Conservation (phyloP, 306 rosid genomes). For the Luffa aegyptiaca region DNA sequence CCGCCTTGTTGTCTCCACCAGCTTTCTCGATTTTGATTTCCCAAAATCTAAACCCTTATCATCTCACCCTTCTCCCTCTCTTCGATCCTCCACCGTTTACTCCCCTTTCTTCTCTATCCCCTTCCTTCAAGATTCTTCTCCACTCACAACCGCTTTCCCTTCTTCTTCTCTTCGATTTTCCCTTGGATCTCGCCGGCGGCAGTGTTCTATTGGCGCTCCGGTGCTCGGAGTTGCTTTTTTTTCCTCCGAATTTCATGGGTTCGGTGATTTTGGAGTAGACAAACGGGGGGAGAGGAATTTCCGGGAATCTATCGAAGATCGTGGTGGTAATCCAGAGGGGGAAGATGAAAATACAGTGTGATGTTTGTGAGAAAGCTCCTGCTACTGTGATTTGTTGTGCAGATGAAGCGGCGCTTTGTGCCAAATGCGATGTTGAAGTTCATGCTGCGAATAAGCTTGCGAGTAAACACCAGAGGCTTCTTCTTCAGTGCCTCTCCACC, state of each 20-base stretch:
- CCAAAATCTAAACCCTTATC: constrained; percentile 27
- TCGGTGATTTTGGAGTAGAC: neutral
- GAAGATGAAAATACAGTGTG: constrained; percentile 91
- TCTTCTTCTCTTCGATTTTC: neutral
- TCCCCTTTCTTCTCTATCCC: neutral
- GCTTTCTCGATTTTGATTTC: neutral
- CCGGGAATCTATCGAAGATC: neutral
- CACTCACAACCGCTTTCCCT: neutral
- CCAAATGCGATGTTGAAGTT: constrained; percentile 84
- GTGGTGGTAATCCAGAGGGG: neutral
- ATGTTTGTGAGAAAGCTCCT: constrained; percentile 92
- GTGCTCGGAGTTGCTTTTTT: neutral
- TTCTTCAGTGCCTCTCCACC: constrained; percentile 59
- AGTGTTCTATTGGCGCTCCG: neutral
- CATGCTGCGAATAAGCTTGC: constrained; percentile 98
- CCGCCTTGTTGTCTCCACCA: neutral
- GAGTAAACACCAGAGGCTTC: constrained; percentile 95
- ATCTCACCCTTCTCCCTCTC: neutral
- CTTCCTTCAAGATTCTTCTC: neutral
- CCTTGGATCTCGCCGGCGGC: neutral
- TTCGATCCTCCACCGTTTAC: constrained; percentile 25
- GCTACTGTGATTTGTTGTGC: constrained; percentile 94
- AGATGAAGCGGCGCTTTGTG: constrained; percentile 92
- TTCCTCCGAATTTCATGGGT: neutral
- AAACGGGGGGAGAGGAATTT: neutral